These are phyloP conservation scores for Fusarium burgessii DNA, from an alignment of 2,329 filamentous ascomycete genomes.

Conservation along the genomic window DNA sequence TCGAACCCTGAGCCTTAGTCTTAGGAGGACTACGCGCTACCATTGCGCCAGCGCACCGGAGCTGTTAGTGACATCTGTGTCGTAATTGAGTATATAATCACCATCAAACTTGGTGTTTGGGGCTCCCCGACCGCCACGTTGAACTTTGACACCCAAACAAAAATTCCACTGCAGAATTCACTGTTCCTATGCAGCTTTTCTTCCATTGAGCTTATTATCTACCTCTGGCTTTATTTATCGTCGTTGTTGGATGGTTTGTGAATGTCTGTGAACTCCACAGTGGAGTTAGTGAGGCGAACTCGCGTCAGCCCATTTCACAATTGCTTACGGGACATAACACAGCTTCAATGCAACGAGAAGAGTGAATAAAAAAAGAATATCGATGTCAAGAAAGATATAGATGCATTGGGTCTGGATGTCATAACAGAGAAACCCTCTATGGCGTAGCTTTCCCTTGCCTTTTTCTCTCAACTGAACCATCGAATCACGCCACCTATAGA, in stretches of 20 bases:
- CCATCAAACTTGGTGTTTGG: not conserved
- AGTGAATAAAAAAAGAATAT: too few species aligned
- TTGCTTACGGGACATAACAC: too few species aligned
- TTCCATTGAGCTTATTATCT: rapidly evolving
- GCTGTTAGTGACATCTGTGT: not conserved
- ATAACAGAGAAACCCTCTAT: too few species aligned
- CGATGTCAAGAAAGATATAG: too few species aligned
- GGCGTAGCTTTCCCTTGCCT: too few species aligned
- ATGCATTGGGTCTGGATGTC: too few species aligned
- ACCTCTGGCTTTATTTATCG: rapidly evolving
- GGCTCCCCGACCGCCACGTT: not conserved
- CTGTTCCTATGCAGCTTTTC: rapidly evolving
- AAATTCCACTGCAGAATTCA: rapidly evolving
- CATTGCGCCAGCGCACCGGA: conserved; percentile 53
- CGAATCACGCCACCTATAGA: not conserved
- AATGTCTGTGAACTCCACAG: not conserved
- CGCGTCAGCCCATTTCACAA: too few species aligned
- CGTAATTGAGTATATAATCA: not conserved
- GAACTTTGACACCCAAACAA: too few species aligned
- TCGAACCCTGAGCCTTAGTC: conserved; percentile 57
- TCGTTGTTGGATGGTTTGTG: not conserved
- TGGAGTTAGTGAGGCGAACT: not conserved
- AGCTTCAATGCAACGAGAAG: too few species aligned
- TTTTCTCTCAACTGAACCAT: not conserved
- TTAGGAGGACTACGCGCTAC: conserved; percentile 57